Base-by-base conservation (phyloP, 108 stramenopile species). In the Chaetoceros tenuissimus region DNA sequence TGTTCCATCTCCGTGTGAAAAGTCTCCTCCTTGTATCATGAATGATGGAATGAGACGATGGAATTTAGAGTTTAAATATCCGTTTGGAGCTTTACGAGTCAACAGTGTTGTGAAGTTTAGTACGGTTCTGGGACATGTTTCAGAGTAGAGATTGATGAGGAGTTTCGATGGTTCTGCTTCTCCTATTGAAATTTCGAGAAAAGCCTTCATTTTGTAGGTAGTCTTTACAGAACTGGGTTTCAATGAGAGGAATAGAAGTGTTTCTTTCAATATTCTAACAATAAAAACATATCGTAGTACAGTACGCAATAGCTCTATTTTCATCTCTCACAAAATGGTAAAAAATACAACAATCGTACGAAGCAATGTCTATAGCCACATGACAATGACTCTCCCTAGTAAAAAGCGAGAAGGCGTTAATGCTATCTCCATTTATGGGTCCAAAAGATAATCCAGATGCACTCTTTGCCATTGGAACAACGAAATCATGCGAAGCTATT, bases 11-110 rank as follows among this genome's bases (percentile, higher is more conserved):
- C 80, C 73, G 24, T 74, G 66, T n/a, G 75, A 62, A 65, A 93
- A 97, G 75, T 98, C 97, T 2, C 97, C 97, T 10, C 92, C 94
- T 74, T 97, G 97, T 27, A 86, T 83, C 95, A 97, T 97, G 71
- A 94, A 94, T 56, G 83, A 88, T 43, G 65, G 66, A 50, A 97
- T 97, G 47, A 97, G 84, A 31, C 96, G 85, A 69, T 97, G 96
- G 64, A 95, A 95, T 7, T 59, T 53, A 46, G 86, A 91, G 48
- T 73, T 52, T 22, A 31, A 27, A 49, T 80, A 80, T 29, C 64
- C 64, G 25, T 40, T 40, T 40, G 34, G 34, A 13, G 34, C 34
- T 5, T 7, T 49, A 30, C 64, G 53, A 18, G 43, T 29, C 21
- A 78, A 48, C 27, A 59, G 66, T 26, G 57, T 46, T 29, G 28